Evolutionary conservation across 108 stramenopile genomes (phyloP).

Genomic region (Cyclotella cryptica): DNA sequence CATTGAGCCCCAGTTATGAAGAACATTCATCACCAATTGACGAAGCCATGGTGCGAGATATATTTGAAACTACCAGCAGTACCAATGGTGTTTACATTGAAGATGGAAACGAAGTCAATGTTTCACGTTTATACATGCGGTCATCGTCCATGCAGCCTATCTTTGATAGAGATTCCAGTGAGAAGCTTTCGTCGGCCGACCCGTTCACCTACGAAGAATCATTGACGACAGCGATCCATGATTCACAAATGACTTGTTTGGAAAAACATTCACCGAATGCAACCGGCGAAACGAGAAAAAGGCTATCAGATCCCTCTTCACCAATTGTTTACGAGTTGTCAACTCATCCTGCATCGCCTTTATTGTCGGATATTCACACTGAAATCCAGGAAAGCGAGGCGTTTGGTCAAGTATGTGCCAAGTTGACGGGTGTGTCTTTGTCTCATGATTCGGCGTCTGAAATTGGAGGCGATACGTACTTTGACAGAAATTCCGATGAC

Average conservation of each 20-base stretch:
- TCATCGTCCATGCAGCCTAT: constrained; percentile 3
- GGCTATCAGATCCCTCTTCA: constrained; percentile 1
- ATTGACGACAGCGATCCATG: not conserved
- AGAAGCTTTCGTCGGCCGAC: not conserved
- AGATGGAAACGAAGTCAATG: not conserved
- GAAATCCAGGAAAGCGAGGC: not conserved
- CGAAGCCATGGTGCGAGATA: not conserved
- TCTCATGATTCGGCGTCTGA: constrained; percentile 24
- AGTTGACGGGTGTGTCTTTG: constrained; percentile 17
- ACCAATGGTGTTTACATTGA: constrained; percentile 5
- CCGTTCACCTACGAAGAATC: not conserved
- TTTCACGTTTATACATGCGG: not conserved
- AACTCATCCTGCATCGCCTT: constrained; percentile 1
- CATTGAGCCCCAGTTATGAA: constrained; percentile 9
- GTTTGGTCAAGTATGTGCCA: constrained; percentile 7
- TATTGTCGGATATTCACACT: constrained; percentile 10
- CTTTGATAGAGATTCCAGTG: constrained; percentile 6
- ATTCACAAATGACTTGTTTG: not conserved
- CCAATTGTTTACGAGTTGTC: constrained; percentile 24
- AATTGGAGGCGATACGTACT: constrained; percentile 46
- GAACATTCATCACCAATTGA: not conserved
- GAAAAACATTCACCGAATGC: not conserved
- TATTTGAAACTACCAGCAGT: not conserved
- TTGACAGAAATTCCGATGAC: constrained; percentile 14
- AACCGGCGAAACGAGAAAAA: not conserved